These are phyloP conservation scores for Hanseniaspora singularis DNA, from an alignment of 805 yeast species.

Conservation along the genomic window DNA sequence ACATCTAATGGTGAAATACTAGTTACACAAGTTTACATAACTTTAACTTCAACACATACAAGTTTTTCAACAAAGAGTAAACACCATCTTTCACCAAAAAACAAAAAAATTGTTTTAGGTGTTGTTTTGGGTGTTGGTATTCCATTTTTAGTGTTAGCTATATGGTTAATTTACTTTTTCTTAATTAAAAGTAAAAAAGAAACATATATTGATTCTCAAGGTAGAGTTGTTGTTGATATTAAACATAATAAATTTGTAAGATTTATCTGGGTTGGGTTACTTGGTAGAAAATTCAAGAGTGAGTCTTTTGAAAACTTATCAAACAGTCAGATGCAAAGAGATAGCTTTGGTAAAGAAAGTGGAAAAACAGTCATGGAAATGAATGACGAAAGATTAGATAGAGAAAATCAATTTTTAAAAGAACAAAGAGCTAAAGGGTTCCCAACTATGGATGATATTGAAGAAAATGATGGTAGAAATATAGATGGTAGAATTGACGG, in stretches of 20 bases:
- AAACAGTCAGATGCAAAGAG: neutral
- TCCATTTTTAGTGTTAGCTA: conserved; percentile 34
- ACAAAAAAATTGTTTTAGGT: conserved; percentile 49
- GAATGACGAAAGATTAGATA: conserved; percentile 7
- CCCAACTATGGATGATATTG: conserved; percentile 10
- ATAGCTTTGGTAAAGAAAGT: neutral
- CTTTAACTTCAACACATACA: conserved; percentile 26
- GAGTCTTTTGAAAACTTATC: neutral
- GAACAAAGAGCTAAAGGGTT: conserved; percentile 13
- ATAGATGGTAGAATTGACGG: conserved; percentile 13
- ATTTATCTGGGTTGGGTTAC: conserved; percentile 9
- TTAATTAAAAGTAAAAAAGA: conserved; percentile 26
- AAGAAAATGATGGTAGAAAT: conserved; percentile 7
- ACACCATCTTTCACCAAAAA: conserved; percentile 32
- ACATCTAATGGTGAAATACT: conserved; percentile 29
- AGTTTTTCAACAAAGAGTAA: conserved; percentile 22
- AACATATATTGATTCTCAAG: conserved; percentile 30
- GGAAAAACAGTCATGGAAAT: conserved; percentile 10
- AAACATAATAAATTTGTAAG: conserved; percentile 25
- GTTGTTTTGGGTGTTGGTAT: conserved; percentile 63
- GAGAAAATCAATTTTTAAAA: conserved; percentile 6
- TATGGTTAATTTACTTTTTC: conserved; percentile 23
- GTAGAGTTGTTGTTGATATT: conserved; percentile 29
- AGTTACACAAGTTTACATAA: conserved; percentile 26
- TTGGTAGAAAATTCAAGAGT: conserved; percentile 7